Base-by-base conservation (phyloP, 345 rosid species). In the Aurinia saxatilis region DNA sequence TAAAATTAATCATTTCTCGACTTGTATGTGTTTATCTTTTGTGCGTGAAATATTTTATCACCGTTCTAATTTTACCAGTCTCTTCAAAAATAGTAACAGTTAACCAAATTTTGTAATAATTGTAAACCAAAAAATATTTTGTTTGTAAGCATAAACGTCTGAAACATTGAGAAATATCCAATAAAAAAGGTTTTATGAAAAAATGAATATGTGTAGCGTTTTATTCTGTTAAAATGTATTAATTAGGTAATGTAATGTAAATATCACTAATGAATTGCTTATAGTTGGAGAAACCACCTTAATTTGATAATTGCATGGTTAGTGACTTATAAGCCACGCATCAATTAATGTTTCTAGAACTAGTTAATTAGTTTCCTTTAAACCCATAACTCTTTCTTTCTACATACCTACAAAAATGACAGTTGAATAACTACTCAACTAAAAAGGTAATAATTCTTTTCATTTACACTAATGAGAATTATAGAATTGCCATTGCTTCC, bases 241-340 rank as follows among this genome's bases (percentile, higher is more conserved):
- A 45, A 31, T 14, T 63, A 27, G 42, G 21, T 7, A 35, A 38
- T 27, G 33, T 46, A 18, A 45, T 65, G 70, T 16, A 35, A 23
- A 34, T 40, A 56, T 15, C 51, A 57, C 41, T 38, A 38, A 35
- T 30, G 31, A 49, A 19, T 19, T 49, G 52, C 51, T 40, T 67
- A 45, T 48, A 39, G 21, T 48, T 27, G 29, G 51, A 50, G 37
- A 57, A 30, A 6, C 59, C 38, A 58, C 52, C 25, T 21, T 21
- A 49, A 5, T 31, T 40, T 50, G 14, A 67, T 57, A 12, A 54
- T 54, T 36, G 4, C n/a, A 54, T 12, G 33, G 12, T 54, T 50
- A 58, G 38, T 67, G 33, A 41, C 60, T 67, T 67, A 50, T 19
- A 58, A 58, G 59, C 65, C 65, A 58, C 51, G 52, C 30, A 50